A percentile compares a stretch with the other conserved stretches of the same genome.
Conservation (phyloP, 148 eudicot genomes). For the Pouteria glomerata region DNA sequence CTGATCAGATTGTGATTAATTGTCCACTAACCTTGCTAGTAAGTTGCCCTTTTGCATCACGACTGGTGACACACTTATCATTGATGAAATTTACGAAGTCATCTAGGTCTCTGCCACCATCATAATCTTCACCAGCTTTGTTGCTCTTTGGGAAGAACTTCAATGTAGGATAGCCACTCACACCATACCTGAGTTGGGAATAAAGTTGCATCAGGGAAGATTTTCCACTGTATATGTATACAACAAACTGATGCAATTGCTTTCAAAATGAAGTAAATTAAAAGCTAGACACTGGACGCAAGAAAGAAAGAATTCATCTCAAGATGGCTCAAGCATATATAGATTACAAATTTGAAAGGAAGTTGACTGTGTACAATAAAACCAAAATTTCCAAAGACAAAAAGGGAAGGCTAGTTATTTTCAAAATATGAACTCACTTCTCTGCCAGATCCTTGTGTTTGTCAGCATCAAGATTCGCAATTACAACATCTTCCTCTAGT, state of each 20-base stretch:
- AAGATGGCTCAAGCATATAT: not conserved
- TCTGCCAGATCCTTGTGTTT: constrained; percentile 70
- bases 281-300: not conserved
- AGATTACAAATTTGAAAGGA: not conserved
- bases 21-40: constrained; percentile 52
- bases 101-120: constrained; percentile 79
- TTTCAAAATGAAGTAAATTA: no score
- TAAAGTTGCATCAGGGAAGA: constrained; percentile 3
- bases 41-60: constrained; percentile 78
- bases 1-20: not conserved
- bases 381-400: not conserved
- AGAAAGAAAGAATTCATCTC: not conserved
- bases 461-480: constrained; percentile 97
- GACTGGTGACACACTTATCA: constrained; percentile 84
- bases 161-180: constrained; percentile 90
- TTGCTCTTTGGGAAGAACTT: constrained; percentile 93
- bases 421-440: constrained; percentile 48
- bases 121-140: constrained; percentile 96
- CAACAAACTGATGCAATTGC: not conserved
- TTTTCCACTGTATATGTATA: not conserved
- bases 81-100: constrained; percentile 82
- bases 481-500: constrained; percentile 66
- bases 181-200: constrained; percentile 60
- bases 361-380: not conserved
- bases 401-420: not conserved